Conservation (phyloP, 2,329 filamentous ascomycete species). For the Fusarium scirpi region DNA sequence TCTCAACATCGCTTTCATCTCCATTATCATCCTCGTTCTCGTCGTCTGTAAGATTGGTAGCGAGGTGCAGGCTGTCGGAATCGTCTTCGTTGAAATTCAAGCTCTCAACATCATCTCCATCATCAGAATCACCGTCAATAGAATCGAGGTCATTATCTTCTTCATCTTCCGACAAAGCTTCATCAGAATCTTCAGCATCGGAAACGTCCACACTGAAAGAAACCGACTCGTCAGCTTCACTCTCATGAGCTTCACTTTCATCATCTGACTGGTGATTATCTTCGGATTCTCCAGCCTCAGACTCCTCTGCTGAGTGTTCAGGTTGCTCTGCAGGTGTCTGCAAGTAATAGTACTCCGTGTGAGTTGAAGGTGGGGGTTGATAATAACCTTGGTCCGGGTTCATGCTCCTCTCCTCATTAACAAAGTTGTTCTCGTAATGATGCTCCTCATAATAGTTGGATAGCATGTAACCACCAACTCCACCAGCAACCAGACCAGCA, state of each 20-base stretch:
- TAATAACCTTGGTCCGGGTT: neutral
- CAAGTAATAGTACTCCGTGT: neutral
- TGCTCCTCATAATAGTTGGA: neutral
- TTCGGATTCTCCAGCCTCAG: neutral
- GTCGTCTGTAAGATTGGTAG: neutral
- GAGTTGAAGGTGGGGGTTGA: neutral
- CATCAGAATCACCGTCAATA: neutral
- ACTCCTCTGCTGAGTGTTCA: neutral
- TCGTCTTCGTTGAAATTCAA: neutral
- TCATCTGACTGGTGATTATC: neutral
- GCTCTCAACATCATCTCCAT: neutral
- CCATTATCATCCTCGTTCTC: neutral
- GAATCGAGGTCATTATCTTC: neutral
- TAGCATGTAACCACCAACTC: conserved; percentile 3
- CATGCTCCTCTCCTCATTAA: neutral
- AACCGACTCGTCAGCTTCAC: neutral
- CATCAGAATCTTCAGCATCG: neutral
- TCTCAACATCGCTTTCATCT: neutral
- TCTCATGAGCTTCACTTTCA: neutral
- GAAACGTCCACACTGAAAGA: neutral
- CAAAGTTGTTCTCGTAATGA: neutral
- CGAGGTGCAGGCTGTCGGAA: neutral
- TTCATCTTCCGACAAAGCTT: neutral
- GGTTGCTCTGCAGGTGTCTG: neutral
- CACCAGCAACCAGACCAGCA: neutral